Evolutionary conservation across 345 rosid genomes (phyloP), one percentile per base, ranked within the genome.

Genomic region (Eucalyptus victrix): DNA sequence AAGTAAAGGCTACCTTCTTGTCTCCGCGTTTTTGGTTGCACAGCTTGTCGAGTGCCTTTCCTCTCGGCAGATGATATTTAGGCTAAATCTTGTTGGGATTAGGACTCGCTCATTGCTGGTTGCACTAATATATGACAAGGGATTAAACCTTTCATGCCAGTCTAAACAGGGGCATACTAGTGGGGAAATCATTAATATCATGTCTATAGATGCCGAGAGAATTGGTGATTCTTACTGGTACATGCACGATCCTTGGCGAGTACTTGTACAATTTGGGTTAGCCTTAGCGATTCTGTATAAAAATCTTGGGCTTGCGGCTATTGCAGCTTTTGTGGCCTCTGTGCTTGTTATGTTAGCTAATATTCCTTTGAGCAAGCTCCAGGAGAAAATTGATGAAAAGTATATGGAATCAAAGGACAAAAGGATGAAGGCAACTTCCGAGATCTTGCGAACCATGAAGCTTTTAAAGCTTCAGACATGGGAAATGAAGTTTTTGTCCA

Each of bases 381-480:
- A 92, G 88, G 96, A 94, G 92, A 94, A 90, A 87, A 95, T 91
- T 90, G 96, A 96, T 91, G 94, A 93, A 49, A 94, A 93, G 93
- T 90, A 94, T 88, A 96, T 96, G 98, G 89, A 95, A 91, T 93
- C 97, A 6, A 96, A 96, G 80, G 98, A 95, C 81, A 89, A 86
- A 42, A 92, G 96, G 86, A 96, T 96, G 98, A 96, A 93, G 90
- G 92, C 92, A 9, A 95, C 96, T 86, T 93, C 96, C 19, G 96
- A 96, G 92, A 92, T 96, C 86, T 89, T 95, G 80, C 92, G 93
- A 89, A 96, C 94, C 91, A 96, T 96, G 96, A 94, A 95, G 92
- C 94, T 94, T 90, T 95, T 96, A 87, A 96, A 96, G 90, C 97
- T 96, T 88, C 98, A 96, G 72, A 94, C 93, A 23, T 96, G 98